A percentile compares a stretch with the other conserved stretches of the same genome.
These are phyloP conservation scores for Cyclotella kingstonii DNA, from an alignment of 108 stramenopile genomes.

Conservation along the genomic window DNA sequence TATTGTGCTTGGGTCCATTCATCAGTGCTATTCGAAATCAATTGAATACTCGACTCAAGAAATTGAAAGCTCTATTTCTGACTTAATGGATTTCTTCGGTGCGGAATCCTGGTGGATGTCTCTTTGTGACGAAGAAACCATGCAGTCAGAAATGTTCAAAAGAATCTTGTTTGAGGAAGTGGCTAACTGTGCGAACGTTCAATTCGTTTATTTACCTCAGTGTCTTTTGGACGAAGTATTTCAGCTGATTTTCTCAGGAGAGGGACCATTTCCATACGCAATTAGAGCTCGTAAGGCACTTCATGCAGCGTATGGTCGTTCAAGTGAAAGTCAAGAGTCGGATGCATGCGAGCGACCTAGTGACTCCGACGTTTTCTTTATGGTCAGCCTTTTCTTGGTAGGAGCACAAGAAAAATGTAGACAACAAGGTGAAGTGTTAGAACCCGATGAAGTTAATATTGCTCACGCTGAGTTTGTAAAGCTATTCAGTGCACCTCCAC, in stretches of 20 bases:
- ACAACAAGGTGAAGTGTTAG: not conserved
- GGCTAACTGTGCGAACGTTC: slow-evolving; percentile 19
- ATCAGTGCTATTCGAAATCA: slow-evolving; percentile 10
- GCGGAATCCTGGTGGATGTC: slow-evolving; percentile 29
- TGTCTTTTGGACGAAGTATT: slow-evolving; percentile 28
- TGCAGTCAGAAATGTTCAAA: slow-evolving; percentile 10
- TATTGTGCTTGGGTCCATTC: slow-evolving; percentile 9
- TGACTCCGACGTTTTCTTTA: not conserved
- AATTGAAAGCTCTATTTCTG: slow-evolving; percentile 5
- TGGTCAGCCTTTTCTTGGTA: slow-evolving; percentile 4
- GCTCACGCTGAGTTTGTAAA: not conserved
- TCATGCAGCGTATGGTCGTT: not conserved
- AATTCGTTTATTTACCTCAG: slow-evolving; percentile 11
- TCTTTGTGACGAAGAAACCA: slow-evolving; percentile 31
- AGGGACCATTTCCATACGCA: not conserved
- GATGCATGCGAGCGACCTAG: not conserved
- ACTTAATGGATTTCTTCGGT: slow-evolving; percentile 15
- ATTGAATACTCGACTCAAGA: slow-evolving; percentile 21
- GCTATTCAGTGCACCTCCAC: not conserved
- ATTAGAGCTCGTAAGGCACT: slow-evolving; percentile 1
- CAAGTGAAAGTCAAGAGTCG: not conserved
- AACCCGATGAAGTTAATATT: not conserved
- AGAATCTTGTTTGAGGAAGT: slow-evolving; percentile 26
- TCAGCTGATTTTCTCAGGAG: slow-evolving; percentile 4
- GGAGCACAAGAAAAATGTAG: slow-evolving; percentile 11